Conservation (phyloP, 164 flowering plant species). For the Dillenia turbinata region DNA sequence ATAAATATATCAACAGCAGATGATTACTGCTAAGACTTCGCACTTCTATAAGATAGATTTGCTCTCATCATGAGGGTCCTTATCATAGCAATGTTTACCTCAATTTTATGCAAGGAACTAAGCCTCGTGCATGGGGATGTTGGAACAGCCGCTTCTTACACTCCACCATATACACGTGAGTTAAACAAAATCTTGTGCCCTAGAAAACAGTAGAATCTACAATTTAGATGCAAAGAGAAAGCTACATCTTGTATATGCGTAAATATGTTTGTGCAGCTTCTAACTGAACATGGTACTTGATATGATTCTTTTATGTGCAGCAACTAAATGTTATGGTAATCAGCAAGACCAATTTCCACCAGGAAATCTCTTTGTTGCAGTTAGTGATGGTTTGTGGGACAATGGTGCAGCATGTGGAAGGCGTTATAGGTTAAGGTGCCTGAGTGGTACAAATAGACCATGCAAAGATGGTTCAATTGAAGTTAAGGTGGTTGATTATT, state of each 20-base stretch:
- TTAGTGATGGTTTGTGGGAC: slow-evolving; percentile 26
- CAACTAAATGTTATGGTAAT: slow-evolving; percentile 19
- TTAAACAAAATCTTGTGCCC: background rate
- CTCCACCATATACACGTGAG: slow-evolving; percentile 21
- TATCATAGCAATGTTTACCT: background rate
- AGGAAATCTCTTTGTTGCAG: slow-evolving; percentile 15
- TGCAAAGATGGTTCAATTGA: slow-evolving; percentile 20
- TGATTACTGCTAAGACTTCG: too few relatives aligned
- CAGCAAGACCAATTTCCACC: slow-evolving; percentile 19
- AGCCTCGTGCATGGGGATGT: background rate
- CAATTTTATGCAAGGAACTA: background rate
- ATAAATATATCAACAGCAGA: too few relatives aligned
- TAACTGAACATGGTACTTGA: background rate
- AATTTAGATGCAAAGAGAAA: background rate
- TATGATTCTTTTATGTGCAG: slow-evolving; percentile 6
- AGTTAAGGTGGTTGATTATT: slow-evolving; percentile 26
- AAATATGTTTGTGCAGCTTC: background rate
- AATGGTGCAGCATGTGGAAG: slow-evolving; percentile 29
- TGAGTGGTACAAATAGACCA: slow-evolving; percentile 19
- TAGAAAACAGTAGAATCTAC: too few relatives aligned
- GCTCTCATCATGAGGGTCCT: slow-evolving; percentile 1
- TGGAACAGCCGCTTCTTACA: slow-evolving; percentile 18
- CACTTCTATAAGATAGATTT: too few relatives aligned
- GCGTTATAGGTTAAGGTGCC: slow-evolving; percentile 20
- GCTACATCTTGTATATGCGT: background rate